These are phyloP conservation scores for Mallotus nudiflorus DNA, from an alignment of 345 rosid species.

Conservation along the genomic window DNA sequence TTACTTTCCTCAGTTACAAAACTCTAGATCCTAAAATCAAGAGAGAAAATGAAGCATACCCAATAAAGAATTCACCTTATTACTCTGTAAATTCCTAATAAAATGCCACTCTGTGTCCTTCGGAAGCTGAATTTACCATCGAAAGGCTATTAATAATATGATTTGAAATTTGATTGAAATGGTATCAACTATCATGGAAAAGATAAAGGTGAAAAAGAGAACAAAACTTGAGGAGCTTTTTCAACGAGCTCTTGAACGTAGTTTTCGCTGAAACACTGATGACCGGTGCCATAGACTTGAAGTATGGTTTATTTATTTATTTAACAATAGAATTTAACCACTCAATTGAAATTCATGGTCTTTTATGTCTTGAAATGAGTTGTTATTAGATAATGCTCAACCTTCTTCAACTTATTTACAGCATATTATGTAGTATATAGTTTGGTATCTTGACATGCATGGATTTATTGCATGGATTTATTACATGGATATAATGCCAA, in stretches of 20 bases:
- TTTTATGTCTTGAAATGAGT: no score
- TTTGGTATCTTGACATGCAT: no score
- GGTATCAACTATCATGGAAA: not conserved
- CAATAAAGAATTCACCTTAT: constrained; percentile 86
- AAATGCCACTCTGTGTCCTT: constrained; percentile 94
- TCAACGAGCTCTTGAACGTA: constrained; percentile 90
- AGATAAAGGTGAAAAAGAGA: not conserved
- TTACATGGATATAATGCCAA: no score
- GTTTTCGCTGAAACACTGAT: constrained; percentile 82
- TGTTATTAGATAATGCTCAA: no score
- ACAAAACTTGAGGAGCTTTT: constrained; percentile 86
- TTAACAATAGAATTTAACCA: no score
- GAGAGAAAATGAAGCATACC: constrained; percentile 41
- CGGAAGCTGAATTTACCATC: constrained; percentile 61
- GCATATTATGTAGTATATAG: no score
- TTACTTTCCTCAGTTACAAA: not conserved
- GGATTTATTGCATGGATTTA: no score
- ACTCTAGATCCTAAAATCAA: not conserved
- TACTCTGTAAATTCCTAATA: constrained; percentile 95
- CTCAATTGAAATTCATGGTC: no score
- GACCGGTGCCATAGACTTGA: constrained; percentile 89
- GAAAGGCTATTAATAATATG: not conserved
- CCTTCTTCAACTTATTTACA: no score
- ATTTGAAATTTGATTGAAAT: no score
- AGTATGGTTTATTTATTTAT: no score